Percentiles rank a stretch among this genome's conserved stretches.
These are phyloP conservation scores for Pontederia paniculata DNA, from an alignment of 176 grass and related monocot species.

Conservation along the genomic window DNA sequence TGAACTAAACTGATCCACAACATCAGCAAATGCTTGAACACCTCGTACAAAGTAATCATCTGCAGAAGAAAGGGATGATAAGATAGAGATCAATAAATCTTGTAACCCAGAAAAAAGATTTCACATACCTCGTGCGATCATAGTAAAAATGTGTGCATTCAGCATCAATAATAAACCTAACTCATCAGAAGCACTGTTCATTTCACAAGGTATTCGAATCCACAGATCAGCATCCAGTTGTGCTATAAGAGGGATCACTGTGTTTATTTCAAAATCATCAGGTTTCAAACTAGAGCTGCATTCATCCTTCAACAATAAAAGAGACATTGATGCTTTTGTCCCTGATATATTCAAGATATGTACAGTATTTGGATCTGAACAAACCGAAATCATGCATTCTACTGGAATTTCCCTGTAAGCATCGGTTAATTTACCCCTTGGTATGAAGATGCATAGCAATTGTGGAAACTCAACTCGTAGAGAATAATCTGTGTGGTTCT, in stretches of 20 bases:
- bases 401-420: conserved; percentile 45
- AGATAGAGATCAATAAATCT: neutral
- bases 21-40: conserved; percentile 34
- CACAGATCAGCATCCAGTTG: conserved; percentile 68
- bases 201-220: conserved; percentile 62
- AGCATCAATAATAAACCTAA: conserved; percentile 55
- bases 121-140: conserved; percentile 69
- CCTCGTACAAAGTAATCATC: conserved; percentile 59
- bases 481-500: conserved; percentile 48
- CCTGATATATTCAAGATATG: conserved; percentile 45
- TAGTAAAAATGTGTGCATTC: conserved; percentile 40
- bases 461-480: conserved; percentile 52
- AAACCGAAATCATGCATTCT: conserved; percentile 55
- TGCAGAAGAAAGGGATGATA: conserved; percentile 28
- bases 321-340: conserved; percentile 62
- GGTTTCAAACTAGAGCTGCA: conserved; percentile 34
- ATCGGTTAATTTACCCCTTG: conserved; percentile 38
- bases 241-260: conserved; percentile 47
- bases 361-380: conserved; percentile 36
- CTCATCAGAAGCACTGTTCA: conserved; percentile 22
- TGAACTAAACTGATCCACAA: conserved; percentile 44
- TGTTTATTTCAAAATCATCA: conserved; percentile 48
- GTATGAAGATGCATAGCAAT: conserved; percentile 59
- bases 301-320: conserved; percentile 34
- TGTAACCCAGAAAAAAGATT: neutral